These are phyloP conservation scores for Nannizzia gypsea DNA, from an alignment of 2,329 filamentous ascomycete genomes.

Conservation along the genomic window DNA sequence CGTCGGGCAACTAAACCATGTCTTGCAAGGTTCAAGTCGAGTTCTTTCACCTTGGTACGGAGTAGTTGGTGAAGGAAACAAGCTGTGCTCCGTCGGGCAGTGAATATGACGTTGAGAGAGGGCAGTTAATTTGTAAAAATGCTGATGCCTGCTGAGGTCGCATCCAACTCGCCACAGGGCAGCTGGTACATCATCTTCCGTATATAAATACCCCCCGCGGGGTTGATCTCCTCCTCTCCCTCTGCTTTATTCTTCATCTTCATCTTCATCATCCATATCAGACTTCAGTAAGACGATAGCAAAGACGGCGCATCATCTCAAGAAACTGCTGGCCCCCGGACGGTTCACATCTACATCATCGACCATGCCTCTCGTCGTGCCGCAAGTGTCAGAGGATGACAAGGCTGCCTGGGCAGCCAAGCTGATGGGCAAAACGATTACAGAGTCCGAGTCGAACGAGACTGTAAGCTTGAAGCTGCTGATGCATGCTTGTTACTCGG, in stretches of 20 bases:
- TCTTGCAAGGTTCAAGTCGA: neutral
- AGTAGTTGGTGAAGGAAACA: too few species aligned
- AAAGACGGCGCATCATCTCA: neutral
- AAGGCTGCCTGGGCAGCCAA: conserved; percentile 35
- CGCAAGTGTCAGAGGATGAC: conserved; percentile 29
- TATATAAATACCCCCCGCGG: conserved; percentile 2
- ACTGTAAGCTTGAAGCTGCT: neutral
- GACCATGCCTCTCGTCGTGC: conserved; percentile 39
- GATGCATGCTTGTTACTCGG: neutral
- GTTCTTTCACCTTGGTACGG: neutral
- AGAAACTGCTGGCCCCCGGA: neutral
- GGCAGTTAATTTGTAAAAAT: too few species aligned
- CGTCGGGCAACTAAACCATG: too few species aligned
- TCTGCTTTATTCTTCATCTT: neutral
- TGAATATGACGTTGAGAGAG: neutral
- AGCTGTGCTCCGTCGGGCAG: neutral
- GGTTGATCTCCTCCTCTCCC: neutral
- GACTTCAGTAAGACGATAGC: neutral
- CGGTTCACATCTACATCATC: neutral
- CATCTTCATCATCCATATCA: neutral
- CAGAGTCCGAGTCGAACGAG: conserved; percentile 22
- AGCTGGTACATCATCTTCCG: too few species aligned
- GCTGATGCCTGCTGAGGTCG: conserved; percentile 2
- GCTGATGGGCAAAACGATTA: conserved; percentile 37
- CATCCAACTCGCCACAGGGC: neutral